Percentiles rank a stretch among this genome's conserved stretches.
Evolutionary conservation across 192 early-diverging fungal genomes (phyloP).

Genomic region (Umbelopsis sp.): DNA sequence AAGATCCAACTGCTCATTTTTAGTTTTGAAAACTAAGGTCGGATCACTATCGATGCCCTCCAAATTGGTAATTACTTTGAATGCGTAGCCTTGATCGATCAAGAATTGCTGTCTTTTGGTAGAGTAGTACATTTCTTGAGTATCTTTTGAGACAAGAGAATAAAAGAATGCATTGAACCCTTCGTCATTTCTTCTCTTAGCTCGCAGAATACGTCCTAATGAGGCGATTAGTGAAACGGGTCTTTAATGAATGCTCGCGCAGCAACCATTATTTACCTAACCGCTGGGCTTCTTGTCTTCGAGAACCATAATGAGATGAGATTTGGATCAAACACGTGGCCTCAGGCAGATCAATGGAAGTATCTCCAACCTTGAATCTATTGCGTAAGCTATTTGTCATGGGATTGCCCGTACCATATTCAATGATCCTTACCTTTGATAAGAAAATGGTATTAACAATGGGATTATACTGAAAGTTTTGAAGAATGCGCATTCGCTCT

Average conservation of each 20-base stretch:
- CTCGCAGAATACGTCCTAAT: conserved; percentile 83
- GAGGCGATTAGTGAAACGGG: background rate
- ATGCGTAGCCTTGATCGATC: conserved; percentile 99
- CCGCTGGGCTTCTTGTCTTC: conserved; percentile 98
- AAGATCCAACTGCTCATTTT: conserved; percentile 78
- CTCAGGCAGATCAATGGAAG: conserved; percentile 98
- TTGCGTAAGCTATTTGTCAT: conserved; percentile 46
- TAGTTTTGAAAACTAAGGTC: conserved; percentile 74
- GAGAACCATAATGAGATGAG: conserved; percentile 96
- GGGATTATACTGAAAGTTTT: conserved; percentile 95
- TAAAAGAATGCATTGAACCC: conserved; percentile 99
- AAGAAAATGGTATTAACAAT: conserved; percentile 87
- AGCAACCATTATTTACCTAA: conserved; percentile 62
- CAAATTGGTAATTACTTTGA: conserved; percentile 96
- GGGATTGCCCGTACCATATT: background rate
- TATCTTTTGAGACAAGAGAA: conserved; percentile 97
- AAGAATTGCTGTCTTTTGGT: conserved; percentile 98
- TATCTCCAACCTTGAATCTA: conserved; percentile 84
- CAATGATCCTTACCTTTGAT: conserved; percentile 51
- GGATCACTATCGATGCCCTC: conserved; percentile 87
- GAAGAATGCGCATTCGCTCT: conserved; percentile 89
- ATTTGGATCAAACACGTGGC: conserved; percentile 99
- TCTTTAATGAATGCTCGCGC: conserved; percentile 27
- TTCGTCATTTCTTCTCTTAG: conserved; percentile 90
- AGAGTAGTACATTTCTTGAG: conserved; percentile 98